Evolutionary conservation across 805 yeast genomes (phyloP).

Genomic region (Wickerhamomyces ciferrii): DNA sequence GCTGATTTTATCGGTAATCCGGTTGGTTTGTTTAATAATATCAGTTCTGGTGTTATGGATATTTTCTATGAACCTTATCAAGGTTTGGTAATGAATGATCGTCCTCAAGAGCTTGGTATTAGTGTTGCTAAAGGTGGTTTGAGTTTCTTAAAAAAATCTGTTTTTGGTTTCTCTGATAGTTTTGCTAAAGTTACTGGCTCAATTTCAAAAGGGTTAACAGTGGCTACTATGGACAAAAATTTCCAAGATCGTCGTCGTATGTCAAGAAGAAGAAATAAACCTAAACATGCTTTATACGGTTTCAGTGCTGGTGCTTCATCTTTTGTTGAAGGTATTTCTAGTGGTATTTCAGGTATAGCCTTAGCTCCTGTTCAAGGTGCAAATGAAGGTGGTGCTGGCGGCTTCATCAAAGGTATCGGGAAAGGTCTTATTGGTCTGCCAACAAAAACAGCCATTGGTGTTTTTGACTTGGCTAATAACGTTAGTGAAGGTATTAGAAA

Average conservation of each 20-base stretch:
- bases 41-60: constrained; percentile 94
- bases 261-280: constrained; percentile 70
- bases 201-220: constrained; percentile 88
- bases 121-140: constrained; percentile 95
- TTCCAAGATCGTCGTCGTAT: constrained; percentile 80
- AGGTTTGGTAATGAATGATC: constrained; percentile 88
- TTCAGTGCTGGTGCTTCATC: constrained; percentile 84
- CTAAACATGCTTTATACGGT: constrained; percentile 82
- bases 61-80: constrained; percentile 96
- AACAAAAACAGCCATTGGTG: constrained; percentile 93
- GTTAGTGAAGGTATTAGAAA: constrained; percentile 91
- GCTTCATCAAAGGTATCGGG: constrained; percentile 91
- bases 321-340: constrained; percentile 76
- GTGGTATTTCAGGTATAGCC: constrained; percentile 90
- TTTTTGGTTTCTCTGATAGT: constrained; percentile 92
- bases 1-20: constrained; percentile 98
- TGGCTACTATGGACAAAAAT: constrained; percentile 79
- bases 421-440: constrained; percentile 95
- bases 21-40: constrained; percentile 89
- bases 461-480: constrained; percentile 88
- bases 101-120: constrained; percentile 94
- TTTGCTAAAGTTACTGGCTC: constrained; percentile 91
- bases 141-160: constrained; percentile 90
- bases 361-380: constrained; percentile 90
- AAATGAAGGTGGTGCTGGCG: constrained; percentile 79